phyloP scores from a whole-genome alignment of 768 basidiomycete genomes.

The Russula earlei region DNA sequence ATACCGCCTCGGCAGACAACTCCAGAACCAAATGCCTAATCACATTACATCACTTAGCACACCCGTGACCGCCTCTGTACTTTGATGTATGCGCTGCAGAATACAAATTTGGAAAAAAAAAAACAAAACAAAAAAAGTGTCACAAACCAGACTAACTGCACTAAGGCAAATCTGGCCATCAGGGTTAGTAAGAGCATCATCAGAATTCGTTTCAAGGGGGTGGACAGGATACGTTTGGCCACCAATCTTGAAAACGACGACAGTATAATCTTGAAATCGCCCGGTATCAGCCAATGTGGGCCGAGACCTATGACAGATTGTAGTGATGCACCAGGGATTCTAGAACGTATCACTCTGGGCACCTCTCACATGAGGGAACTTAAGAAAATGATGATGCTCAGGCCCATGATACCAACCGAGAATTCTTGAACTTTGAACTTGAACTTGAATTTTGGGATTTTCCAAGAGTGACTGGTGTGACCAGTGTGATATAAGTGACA shows the following conservation, averaged over 20 bases:
- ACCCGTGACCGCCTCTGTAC: too few relatives aligned
- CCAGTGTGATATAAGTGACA: too few relatives aligned
- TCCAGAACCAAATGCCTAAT: too few relatives aligned
- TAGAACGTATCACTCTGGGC: constrained; percentile 30
- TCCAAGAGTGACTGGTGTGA: too few relatives aligned
- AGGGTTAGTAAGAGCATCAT: constrained; percentile 20
- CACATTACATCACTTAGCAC: too few relatives aligned
- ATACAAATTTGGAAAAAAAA: too few relatives aligned
- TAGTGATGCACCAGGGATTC: constrained; percentile 26
- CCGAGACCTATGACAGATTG: constrained; percentile 15
- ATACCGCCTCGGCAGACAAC: too few relatives aligned
- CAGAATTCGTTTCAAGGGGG: constrained; percentile 28
- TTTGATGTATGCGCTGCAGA: too few relatives aligned
- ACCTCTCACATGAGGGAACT: constrained; percentile 25
- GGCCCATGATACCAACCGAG: too few relatives aligned
- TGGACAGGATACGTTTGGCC: constrained; percentile 28
- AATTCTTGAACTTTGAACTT: too few relatives aligned
- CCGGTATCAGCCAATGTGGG: constrained; percentile 29
- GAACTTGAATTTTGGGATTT: too few relatives aligned
- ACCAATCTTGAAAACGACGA: constrained; percentile 28
- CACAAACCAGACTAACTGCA: constrained; percentile 22
- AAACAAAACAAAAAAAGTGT: too few relatives aligned
- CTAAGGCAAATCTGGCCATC: constrained; percentile 28
- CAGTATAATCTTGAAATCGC: constrained; percentile 27
- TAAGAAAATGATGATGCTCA: constrained; percentile 29